Percentiles rank a stretch among this genome's conserved stretches.
Conservation (phyloP, 805 yeast genomes). For the Kurtzmaniella cleridarum region DNA sequence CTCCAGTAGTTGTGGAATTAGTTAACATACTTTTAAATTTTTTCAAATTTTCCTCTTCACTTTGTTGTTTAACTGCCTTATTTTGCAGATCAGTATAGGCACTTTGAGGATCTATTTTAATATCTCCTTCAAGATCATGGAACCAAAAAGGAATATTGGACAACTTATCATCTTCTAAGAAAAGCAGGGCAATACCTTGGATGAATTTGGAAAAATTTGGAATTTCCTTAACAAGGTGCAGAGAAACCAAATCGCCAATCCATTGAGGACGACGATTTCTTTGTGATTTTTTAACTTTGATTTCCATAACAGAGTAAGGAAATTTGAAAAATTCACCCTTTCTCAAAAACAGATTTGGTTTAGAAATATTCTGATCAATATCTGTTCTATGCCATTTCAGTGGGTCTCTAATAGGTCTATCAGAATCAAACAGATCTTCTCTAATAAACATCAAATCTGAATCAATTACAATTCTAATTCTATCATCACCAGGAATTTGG, state of each 20-base stretch:
- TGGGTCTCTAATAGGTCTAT: constrained; percentile 87
- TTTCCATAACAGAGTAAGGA: constrained; percentile 86
- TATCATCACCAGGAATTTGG: constrained; percentile 96
- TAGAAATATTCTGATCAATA: constrained; percentile 68
- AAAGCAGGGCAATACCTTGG: constrained; percentile 87
- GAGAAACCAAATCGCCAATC: constrained; percentile 80
- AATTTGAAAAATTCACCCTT: constrained; percentile 81
- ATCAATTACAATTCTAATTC: constrained; percentile 85
- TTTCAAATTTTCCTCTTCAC: constrained; percentile 41
- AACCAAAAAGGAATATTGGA: constrained; percentile 94
- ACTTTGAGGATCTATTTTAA: constrained; percentile 71
- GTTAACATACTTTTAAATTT: constrained; percentile 37
- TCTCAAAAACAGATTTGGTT: constrained; percentile 69
- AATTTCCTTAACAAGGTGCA: constrained; percentile 85
- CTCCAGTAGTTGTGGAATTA: constrained; percentile 14
- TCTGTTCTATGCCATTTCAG: constrained; percentile 88
- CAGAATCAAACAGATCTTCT: constrained; percentile 82
- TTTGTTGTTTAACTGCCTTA: constrained; percentile 44
- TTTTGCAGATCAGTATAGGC: constrained; percentile 64
- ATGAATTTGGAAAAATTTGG: constrained; percentile 90
- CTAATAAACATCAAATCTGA: constrained; percentile 82
- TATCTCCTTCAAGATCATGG: constrained; percentile 74
- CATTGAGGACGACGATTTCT: constrained; percentile 52
- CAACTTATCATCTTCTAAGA: constrained; percentile 83
- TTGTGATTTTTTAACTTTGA: constrained; percentile 54